Evolutionary conservation across 208 protist genomes (phyloP).

Genomic region (Porcisia hertigi): DNA sequence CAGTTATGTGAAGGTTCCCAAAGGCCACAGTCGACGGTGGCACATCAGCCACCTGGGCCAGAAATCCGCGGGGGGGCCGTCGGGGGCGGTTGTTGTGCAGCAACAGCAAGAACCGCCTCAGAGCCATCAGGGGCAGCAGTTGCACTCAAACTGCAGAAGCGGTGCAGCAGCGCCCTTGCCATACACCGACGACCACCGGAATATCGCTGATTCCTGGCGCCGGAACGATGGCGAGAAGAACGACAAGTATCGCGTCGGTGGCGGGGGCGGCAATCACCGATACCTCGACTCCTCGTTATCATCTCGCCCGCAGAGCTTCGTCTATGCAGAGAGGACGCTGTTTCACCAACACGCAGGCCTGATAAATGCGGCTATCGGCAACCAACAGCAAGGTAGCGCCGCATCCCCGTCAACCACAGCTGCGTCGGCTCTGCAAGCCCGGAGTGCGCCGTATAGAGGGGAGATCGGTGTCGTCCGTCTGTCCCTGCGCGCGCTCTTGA

Average conservation of each 20-base stretch:
- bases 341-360: not conserved
- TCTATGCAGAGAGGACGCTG: not conserved
- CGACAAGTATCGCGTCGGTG: constrained; percentile 14
- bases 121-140: not conserved
- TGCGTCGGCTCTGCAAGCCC: not conserved
- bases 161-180: not conserved
- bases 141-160: constrained; percentile 1
- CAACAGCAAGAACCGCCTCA: constrained; percentile 10
- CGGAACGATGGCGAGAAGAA: constrained; percentile 4
- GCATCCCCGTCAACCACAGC: constrained; percentile 2
- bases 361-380: not conserved
- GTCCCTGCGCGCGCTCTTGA: constrained; percentile 77
- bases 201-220: not conserved
- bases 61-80: not conserved
- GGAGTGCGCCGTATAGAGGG: constrained; percentile 16
- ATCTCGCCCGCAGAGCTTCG: constrained; percentile 12
- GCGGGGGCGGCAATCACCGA: constrained; percentile 21
- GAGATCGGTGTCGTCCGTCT: constrained; percentile 63
- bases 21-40: constrained; percentile 5
- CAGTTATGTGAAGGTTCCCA: constrained; percentile 29
- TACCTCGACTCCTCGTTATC: constrained; percentile 9
- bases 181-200: constrained; percentile 10
- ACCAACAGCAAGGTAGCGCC: not conserved
- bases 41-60: constrained; percentile 15
- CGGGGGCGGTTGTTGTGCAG: constrained; percentile 21